Conservation (phyloP, 1,284 basidiomycete species). For the Garcileccinum viscosum region DNA sequence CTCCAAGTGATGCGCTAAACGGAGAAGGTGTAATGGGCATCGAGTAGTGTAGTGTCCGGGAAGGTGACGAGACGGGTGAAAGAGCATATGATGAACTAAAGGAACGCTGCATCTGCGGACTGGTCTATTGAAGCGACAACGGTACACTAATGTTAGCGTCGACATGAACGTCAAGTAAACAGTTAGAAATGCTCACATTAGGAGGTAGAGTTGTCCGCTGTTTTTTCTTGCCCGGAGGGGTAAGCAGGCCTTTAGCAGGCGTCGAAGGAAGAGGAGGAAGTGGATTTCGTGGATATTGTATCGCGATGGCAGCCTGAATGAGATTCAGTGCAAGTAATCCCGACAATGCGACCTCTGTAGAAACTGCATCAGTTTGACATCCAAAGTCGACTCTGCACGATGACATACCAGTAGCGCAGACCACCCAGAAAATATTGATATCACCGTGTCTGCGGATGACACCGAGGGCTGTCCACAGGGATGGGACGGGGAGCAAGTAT, state of each 20-base stretch:
- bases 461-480: constrained; percentile 45
- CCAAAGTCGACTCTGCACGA: not conserved
- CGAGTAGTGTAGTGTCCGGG: constrained; percentile 47
- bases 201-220: constrained; percentile 49
- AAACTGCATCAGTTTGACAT: not conserved
- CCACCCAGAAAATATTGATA: constrained; percentile 22
- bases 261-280: constrained; percentile 46
- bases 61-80: constrained; percentile 61
- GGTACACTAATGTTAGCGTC: not conserved
- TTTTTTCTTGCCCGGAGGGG: constrained; percentile 47
- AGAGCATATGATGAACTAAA: constrained; percentile 56
- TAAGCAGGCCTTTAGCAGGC: constrained; percentile 43
- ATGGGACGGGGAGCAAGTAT: constrained; percentile 59
- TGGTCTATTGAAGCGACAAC: constrained; percentile 43
- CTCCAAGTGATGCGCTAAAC: constrained; percentile 40
- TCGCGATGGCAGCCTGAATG: constrained; percentile 55
- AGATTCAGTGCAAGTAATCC: constrained; percentile 55
- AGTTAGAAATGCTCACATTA: constrained; percentile 44
- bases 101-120: constrained; percentile 60
- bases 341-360: constrained; percentile 50
- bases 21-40: constrained; percentile 46
- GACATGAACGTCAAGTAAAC: not conserved
- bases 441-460: constrained; percentile 35
- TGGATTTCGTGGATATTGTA: constrained; percentile 58
- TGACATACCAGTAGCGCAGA: constrained; percentile 29